Percentiles rank a stretch among this genome's conserved stretches.
phyloP scores from a whole-genome alignment of 1,284 basidiomycete genomes.

The Tremellales sp. region DNA sequence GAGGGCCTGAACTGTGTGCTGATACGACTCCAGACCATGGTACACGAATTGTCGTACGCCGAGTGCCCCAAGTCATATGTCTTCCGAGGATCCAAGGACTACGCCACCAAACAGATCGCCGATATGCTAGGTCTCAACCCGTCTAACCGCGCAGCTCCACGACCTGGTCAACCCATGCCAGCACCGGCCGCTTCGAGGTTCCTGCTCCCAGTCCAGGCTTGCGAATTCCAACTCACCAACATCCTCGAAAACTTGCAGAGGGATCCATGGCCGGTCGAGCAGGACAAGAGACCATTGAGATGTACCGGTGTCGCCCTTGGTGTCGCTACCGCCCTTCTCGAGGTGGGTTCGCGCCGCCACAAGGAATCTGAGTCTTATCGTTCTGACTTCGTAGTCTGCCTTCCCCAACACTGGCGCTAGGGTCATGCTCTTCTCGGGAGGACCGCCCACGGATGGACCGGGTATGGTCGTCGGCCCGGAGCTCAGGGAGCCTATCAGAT shows the following conservation, averaged over 20 bases:
- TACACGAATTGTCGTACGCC: conserved; percentile 95
- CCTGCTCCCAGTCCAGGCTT: conserved; percentile 86
- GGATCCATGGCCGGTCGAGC: conserved; percentile 97
- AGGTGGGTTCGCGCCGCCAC: conserved; percentile 53
- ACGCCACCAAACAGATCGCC: conserved; percentile 92
- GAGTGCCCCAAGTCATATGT: conserved; percentile 98
- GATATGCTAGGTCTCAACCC: conserved; percentile 92
- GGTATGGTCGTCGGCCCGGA: conserved; percentile 96
- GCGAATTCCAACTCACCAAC: conserved; percentile 93
- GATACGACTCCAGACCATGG: conserved; percentile 78
- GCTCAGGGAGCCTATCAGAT: conserved; percentile 94
- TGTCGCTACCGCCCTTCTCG: conserved; percentile 91
- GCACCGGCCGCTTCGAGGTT: conserved; percentile 82
- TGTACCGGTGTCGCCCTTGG: conserved; percentile 94
- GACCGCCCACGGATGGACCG: conserved; percentile 94
- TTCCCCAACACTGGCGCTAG: conserved; percentile 95
- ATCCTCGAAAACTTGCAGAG: conserved; percentile 85
- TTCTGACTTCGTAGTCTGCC: conserved; percentile 59
- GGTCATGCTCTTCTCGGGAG: conserved; percentile 95
- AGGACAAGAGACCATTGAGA: conserved; percentile 88
- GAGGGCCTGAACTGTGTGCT: background rate
- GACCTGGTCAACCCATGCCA: conserved; percentile 76
- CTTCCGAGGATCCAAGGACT: conserved; percentile 99
- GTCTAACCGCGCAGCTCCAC: conserved; percentile 49
- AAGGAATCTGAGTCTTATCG: background rate